Conservation (phyloP, 2,329 filamentous ascomycete species). For the Trichophyton equinum region DNA sequence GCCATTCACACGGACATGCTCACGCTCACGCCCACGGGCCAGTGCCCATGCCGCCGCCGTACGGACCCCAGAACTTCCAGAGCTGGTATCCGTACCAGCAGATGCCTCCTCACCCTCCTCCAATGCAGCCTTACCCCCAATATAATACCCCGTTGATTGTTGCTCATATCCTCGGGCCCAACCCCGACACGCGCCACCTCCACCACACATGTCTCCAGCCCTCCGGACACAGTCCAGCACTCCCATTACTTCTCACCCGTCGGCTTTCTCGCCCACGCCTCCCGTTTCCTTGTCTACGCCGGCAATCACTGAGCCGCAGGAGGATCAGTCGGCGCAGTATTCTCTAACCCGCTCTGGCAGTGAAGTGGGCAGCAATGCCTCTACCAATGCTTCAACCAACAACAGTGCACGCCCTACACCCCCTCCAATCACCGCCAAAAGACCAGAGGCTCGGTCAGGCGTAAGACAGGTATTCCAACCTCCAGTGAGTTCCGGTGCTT, state of each 20-base stretch:
- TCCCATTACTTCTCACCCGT: conserved; percentile 26
- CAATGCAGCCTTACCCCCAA: conserved; percentile 29
- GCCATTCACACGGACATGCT: background rate
- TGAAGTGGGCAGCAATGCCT: conserved; percentile 19
- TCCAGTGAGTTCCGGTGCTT: conserved; percentile 21
- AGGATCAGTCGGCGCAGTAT: conserved; percentile 17
- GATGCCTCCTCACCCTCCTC: conserved; percentile 30
- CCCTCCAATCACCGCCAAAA: conserved; percentile 15
- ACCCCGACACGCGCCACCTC: conserved; percentile 27
- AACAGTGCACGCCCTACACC: background rate
- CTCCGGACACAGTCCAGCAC: conserved; percentile 18
- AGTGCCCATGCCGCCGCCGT: conserved; percentile 38
- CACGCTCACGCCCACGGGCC: conserved; percentile 39
- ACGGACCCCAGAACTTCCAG: conserved; percentile 33
- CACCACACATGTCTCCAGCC: conserved; percentile 17
- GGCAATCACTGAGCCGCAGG: conserved; percentile 21
- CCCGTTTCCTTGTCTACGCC: conserved; percentile 18
- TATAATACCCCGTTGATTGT: conserved; percentile 33
- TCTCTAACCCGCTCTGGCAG: conserved; percentile 10
- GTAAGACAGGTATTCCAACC: conserved; percentile 15
- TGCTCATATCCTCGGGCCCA: conserved; percentile 33
- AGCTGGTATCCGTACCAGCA: conserved; percentile 35
- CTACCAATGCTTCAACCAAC: conserved; percentile 19
- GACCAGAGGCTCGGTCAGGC: conserved; percentile 12
- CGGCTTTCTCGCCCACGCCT: conserved; percentile 22